phyloP scores from a whole-genome alignment of 2,329 filamentous ascomycete genomes.

The Escovopsis sp. region DNA sequence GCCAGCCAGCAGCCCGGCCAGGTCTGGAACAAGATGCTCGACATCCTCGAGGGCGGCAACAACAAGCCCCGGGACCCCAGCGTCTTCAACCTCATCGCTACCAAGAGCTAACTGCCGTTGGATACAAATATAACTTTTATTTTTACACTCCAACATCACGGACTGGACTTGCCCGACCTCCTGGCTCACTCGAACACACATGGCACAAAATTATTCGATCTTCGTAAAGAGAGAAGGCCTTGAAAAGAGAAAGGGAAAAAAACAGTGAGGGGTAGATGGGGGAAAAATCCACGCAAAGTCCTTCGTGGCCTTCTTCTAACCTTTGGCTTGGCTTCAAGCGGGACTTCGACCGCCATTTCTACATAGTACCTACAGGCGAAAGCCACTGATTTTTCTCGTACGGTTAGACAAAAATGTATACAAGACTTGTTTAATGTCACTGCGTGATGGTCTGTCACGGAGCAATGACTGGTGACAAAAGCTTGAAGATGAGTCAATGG shows the following conservation, averaged over 20 bases:
- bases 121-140: background rate
- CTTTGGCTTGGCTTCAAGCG: slow-evolving; percentile 3
- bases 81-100: slow-evolving; percentile 23
- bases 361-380: slow-evolving; percentile 4
- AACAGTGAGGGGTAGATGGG: too few relatives aligned
- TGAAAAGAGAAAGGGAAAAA: too few relatives aligned
- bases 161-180: too few relatives aligned
- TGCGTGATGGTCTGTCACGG: background rate
- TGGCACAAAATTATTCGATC: too few relatives aligned
- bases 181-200: too few relatives aligned
- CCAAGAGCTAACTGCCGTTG: slow-evolving; percentile 13
- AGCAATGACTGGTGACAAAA: too few relatives aligned
- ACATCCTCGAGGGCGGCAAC: slow-evolving; percentile 66
- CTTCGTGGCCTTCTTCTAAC: slow-evolving; percentile 9
- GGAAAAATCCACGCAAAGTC: too few relatives aligned
- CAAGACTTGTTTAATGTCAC: slow-evolving; percentile 4
- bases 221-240: too few relatives aligned
- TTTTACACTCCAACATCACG: too few relatives aligned
- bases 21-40: slow-evolving; percentile 87
- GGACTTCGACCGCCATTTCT: background rate
- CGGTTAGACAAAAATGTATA: slow-evolving; percentile 4
- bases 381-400: slow-evolving; percentile 3
- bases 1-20: slow-evolving; percentile 90
- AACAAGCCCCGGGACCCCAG: slow-evolving; percentile 23
- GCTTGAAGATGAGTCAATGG: too few relatives aligned